phyloP scores from a whole-genome alignment of 495 filamentous ascomycete species.

The Amniculicola lignicola region DNA sequence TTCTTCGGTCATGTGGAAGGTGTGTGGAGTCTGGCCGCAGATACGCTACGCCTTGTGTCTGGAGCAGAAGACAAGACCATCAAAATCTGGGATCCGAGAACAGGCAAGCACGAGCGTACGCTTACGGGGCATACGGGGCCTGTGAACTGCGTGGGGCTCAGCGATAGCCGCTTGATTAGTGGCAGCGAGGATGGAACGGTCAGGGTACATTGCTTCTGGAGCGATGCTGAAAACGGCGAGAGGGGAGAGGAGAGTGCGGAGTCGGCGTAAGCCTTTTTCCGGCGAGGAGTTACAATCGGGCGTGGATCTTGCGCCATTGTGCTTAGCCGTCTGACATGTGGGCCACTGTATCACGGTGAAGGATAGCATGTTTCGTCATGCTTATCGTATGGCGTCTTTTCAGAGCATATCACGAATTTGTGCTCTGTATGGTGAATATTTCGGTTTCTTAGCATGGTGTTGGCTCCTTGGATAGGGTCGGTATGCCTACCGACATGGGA shows the following conservation, averaged over 20 bases:
- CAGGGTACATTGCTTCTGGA: constrained; percentile 51
- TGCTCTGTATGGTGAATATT: no score
- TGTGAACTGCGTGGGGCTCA: constrained; percentile 87
- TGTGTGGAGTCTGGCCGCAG: constrained; percentile 90
- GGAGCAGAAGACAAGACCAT: constrained; percentile 92
- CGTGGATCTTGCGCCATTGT: no score
- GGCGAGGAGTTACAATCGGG: no score
- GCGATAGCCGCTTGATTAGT: constrained; percentile 80
- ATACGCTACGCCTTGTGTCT: constrained; percentile 82
- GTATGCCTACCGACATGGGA: no score
- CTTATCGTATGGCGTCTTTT: no score
- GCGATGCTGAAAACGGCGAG: constrained; percentile 10
- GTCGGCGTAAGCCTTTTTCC: no score
- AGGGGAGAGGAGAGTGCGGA: neutral
- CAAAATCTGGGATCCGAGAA: constrained; percentile 93
- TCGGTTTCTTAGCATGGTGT: no score
- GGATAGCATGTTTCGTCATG: no score
- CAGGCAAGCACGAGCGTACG: constrained; percentile 85
- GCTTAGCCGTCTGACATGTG: no score
- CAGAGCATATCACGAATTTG: no score
- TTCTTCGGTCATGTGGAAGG: constrained; percentile 97
- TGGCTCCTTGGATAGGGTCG: no score
- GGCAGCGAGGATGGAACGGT: constrained; percentile 92
- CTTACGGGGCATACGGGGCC: constrained; percentile 85
- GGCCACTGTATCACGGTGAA: no score